A percentile compares a stretch with the other conserved stretches of the same genome.
Evolutionary conservation across 345 rosid genomes (phyloP).

Genomic region (Rhodamnia rubescens): DNA sequence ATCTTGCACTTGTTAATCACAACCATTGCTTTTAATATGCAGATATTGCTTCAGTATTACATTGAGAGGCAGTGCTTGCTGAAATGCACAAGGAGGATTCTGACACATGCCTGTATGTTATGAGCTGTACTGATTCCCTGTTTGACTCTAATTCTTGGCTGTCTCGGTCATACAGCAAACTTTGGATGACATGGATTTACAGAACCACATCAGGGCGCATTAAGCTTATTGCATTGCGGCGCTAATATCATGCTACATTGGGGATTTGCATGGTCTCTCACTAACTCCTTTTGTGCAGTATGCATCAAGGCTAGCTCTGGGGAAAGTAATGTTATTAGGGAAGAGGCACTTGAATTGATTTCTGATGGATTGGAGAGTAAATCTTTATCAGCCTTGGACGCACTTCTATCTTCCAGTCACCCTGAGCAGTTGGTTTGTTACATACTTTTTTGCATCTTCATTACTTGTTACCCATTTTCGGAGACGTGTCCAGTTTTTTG

Average conservation of each 20-base stretch:
- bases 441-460: not conserved
- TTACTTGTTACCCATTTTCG: not conserved
- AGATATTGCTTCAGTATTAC: constrained; percentile 75
- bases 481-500: not conserved
- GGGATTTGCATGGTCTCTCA: not conserved
- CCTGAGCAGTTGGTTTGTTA: constrained; percentile 59
- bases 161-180: not conserved
- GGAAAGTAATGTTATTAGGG: constrained; percentile 30
- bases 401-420: constrained; percentile 46
- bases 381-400: constrained; percentile 44
- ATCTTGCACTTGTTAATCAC: not conserved
- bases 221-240: not conserved
- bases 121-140: not conserved
- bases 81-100: constrained; percentile 71
- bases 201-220: not conserved
- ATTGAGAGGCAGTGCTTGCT: constrained; percentile 90
- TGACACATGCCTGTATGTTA: constrained; percentile 67
- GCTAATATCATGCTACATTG: not conserved
- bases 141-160: not conserved
- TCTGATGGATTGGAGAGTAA: constrained; percentile 72
- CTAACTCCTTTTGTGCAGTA: constrained; percentile 36
- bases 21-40: constrained; percentile 1
- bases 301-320: constrained; percentile 29
- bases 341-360: constrained; percentile 51
- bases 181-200: not conserved